These are phyloP conservation scores for Coemansia sp. DNA, from an alignment of 192 early-diverging fungal genomes.

Conservation along the genomic window DNA sequence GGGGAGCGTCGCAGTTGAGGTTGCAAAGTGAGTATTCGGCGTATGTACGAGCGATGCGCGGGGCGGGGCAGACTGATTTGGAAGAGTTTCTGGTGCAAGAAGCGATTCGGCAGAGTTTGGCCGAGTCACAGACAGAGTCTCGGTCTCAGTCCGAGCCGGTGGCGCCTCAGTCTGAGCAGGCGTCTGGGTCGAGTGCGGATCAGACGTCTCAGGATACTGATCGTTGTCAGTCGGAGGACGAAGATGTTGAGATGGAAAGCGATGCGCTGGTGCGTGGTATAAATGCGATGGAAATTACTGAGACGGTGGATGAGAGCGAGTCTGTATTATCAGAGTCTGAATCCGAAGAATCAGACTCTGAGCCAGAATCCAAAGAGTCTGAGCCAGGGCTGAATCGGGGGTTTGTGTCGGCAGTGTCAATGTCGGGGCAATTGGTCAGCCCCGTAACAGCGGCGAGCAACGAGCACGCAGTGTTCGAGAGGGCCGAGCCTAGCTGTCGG, in stretches of 20 bases:
- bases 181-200: no score
- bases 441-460: no score
- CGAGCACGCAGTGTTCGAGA: no score
- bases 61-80: conserved; percentile 71
- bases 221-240: no score
- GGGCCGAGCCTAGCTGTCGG: no score
- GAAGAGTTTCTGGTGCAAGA: conserved; percentile 94
- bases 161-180: no score
- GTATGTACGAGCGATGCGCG: conserved; percentile 68
- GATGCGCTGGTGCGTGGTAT: no score
- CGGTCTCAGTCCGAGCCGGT: not conserved
- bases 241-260: no score
- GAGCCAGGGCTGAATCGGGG: not conserved
- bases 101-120: conserved; percentile 77
- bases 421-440: not conserved
- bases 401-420: not conserved
- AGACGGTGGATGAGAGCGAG: no score
- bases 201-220: no score
- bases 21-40: conserved; percentile 55
- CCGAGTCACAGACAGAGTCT: conserved; percentile 43
- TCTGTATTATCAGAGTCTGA: no score
- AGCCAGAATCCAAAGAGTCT: not conserved
- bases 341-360: not conserved
- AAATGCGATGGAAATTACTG: no score
- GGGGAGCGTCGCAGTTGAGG: not conserved